Conservation (phyloP, 1,139 yeast species). For the Protomyces macrosporus region DNA sequence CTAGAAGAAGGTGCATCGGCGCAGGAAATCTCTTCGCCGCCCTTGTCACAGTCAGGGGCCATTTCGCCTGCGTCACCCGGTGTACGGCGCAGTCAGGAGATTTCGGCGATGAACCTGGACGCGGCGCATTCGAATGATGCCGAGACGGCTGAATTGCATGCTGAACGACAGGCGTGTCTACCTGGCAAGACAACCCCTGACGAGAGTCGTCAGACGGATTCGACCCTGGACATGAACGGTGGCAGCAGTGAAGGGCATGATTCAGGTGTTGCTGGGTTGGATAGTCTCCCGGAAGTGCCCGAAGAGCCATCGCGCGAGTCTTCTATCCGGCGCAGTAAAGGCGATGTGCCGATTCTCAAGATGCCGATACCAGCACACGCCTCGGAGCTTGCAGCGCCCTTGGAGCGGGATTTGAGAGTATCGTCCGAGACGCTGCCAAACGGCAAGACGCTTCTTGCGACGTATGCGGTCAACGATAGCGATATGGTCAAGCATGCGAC, state of each 20-base stretch:
- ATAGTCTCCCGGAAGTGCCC: slow-evolving; percentile 19
- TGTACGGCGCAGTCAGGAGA: neutral
- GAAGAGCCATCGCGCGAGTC: slow-evolving; percentile 24
- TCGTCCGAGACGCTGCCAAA: neutral
- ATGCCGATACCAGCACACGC: neutral
- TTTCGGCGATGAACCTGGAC: neutral
- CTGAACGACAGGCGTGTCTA: neutral
- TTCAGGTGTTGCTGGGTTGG: slow-evolving; percentile 14
- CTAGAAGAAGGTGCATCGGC: neutral
- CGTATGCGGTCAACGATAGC: neutral
- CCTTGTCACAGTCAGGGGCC: neutral
- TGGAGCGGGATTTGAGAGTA: neutral
- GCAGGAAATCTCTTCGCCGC: neutral
- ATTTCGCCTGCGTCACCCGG: neutral
- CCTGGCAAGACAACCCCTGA: slow-evolving; percentile 2
- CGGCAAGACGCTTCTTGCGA: neutral
- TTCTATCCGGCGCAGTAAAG: neutral
- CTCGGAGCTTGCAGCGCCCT: slow-evolving; percentile 2
- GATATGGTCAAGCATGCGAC: neutral
- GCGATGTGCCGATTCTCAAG: neutral
- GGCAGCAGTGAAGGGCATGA: slow-evolving; percentile 11
- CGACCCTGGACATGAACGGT: slow-evolving; percentile 1
- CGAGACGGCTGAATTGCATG: neutral
- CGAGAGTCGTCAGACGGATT: neutral
- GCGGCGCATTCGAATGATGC: neutral